Evolutionary conservation across 1,284 basidiomycete species (phyloP).

Genomic region (Moesziomyces sp.): DNA sequence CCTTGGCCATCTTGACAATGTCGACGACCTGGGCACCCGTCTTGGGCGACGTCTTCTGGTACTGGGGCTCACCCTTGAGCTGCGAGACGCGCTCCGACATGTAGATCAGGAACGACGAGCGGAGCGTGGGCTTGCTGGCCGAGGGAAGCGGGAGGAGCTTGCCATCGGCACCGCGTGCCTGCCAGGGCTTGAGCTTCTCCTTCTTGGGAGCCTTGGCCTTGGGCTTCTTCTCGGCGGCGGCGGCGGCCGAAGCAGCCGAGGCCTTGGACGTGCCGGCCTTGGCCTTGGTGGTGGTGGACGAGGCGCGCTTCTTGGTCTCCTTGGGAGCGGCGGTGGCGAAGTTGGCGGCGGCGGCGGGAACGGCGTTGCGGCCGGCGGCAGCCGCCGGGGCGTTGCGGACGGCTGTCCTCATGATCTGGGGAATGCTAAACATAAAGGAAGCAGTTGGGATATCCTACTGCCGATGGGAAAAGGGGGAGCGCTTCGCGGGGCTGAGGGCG

Average conservation of each 20-base stretch:
- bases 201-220: conserved; percentile 53
- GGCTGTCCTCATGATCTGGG: conserved; percentile 39
- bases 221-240: conserved; percentile 17
- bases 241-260: conserved; percentile 14
- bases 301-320: conserved; percentile 48
- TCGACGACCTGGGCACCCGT: conserved; percentile 52
- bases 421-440: conserved; percentile 36
- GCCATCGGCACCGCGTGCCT: conserved; percentile 52
- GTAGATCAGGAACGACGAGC: conserved; percentile 58
- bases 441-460: conserved; percentile 28
- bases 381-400: conserved; percentile 29
- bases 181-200: conserved; percentile 59
- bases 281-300: conserved; percentile 44
- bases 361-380: conserved; percentile 33
- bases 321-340: conserved; percentile 36
- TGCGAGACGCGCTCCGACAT: conserved; percentile 53
- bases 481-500: conserved; percentile 18
- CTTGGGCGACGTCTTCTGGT: conserved; percentile 48
- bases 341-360: conserved; percentile 26
- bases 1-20: conserved; percentile 47
- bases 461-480: conserved; percentile 22
- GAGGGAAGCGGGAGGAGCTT: conserved; percentile 61
- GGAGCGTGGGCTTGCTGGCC: conserved; percentile 59
- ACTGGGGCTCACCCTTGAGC: conserved; percentile 47
- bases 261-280: conserved; percentile 31